Evolutionary conservation across 352 stramenopile genomes (phyloP), one percentile per base, ranked within the genome.

Genomic region (Pythium scleroteichum): DNA sequence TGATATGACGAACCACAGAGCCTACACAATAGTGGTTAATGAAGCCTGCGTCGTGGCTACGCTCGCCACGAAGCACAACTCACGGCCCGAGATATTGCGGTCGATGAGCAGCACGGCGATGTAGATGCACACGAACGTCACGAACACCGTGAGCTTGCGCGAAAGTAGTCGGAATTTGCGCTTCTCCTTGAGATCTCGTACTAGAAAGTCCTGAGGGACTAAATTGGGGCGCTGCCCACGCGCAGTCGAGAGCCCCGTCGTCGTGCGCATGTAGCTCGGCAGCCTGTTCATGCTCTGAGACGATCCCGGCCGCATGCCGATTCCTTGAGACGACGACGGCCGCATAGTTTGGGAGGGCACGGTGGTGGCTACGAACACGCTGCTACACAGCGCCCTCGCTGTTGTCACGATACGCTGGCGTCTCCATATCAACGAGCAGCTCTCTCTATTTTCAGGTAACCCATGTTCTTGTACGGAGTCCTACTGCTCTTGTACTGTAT

Each of bases 71-170:
- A 22, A 22, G 17, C 24, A 1, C 14, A 9, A 77, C 78, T 32
- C 76, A 88, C 80, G 78, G 23, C 78, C 73, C 22, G 78, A 84
- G 41, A 90, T 88, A 62, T 90, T 88, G 58, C 81, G 76, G 45
- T 90, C 78, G 24, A 90, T 62, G 20, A 90, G 59, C 6, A 90
- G 61, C 23, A 81, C 78, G 0, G 73, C 59, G 38, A 87, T 63
- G 64, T 90, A 90, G 32, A 88, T 71, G 33, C n/a, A 58, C 35
- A 87, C 73, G 47, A 90, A 88, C 0, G 77, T 81, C 29, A 90
- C 79, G 47, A 90, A 90, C 5, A 78, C 66, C 0, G 73, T 68
- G 14, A 90, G 72, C 40, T 90, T 88, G 40, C 81, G 69, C 14
- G 78, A 82, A 4, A 90, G 64, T 13, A 87, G 48, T 7, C 81